Conservation (phyloP, 768 basidiomycete genomes). For the Kwoniella europaea region DNA sequence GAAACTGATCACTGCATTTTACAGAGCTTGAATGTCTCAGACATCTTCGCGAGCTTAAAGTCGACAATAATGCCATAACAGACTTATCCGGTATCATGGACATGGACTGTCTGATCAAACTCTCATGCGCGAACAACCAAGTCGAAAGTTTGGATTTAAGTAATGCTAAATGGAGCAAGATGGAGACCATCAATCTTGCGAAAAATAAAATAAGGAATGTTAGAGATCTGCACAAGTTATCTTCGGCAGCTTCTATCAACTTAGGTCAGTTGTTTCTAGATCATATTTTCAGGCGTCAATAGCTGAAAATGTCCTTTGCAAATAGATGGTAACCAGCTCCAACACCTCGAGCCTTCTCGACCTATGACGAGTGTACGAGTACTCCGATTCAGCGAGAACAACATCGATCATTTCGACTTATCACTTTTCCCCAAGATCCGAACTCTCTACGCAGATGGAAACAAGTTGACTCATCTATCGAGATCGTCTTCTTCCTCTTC, state of each 20-base stretch:
- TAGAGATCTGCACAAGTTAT: constrained; percentile 64
- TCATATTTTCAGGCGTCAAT: not conserved
- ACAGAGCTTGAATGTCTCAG: constrained; percentile 81
- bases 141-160: constrained; percentile 66
- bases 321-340: constrained; percentile 74
- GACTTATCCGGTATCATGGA: constrained; percentile 75
- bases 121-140: constrained; percentile 78
- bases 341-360: constrained; percentile 60
- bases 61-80: constrained; percentile 81
- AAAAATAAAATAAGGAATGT: constrained; percentile 71
- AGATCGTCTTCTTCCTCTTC: constrained; percentile 33
- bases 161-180: constrained; percentile 57
- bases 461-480: constrained; percentile 58
- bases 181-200: constrained; percentile 83
- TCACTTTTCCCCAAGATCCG: constrained; percentile 72
- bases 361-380: constrained; percentile 75
- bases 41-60: constrained; percentile 84
- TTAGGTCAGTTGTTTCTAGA: constrained; percentile 69
- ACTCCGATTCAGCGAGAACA: constrained; percentile 82
- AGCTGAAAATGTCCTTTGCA: not conserved
- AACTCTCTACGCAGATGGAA: constrained; percentile 91
- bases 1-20: constrained; percentile 7
- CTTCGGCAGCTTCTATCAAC: constrained; percentile 71
- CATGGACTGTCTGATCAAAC: constrained; percentile 79
- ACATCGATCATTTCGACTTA: constrained; percentile 68